Conservation (phyloP, 164 flowering plant genomes). For the Nymphaea thermarum region DNA sequence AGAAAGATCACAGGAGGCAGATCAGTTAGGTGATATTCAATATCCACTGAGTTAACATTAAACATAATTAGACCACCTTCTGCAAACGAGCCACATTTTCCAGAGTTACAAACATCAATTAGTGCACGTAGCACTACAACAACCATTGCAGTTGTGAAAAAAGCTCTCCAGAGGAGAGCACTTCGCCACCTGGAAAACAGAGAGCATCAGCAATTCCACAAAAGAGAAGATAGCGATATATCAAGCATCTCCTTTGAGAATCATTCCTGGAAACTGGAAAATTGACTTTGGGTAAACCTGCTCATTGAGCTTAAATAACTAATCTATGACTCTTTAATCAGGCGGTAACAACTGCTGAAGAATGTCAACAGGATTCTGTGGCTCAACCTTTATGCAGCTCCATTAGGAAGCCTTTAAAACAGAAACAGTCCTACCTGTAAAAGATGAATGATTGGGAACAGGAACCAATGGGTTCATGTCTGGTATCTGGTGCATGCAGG, state of each 20-base stretch:
- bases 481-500: too few relatives aligned
- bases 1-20: slow-evolving; percentile 71
- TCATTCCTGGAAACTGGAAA: background rate
- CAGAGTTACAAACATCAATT: slow-evolving; percentile 61
- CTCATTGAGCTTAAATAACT: background rate
- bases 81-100: slow-evolving; percentile 87
- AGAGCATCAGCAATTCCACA: background rate
- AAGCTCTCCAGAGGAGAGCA: slow-evolving; percentile 87
- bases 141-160: slow-evolving; percentile 75
- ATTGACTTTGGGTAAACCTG: background rate
- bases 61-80: slow-evolving; percentile 94
- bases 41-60: slow-evolving; percentile 49
- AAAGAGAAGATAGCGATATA: background rate
- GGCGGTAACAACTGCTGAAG: too few relatives aligned
- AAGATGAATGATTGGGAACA: too few relatives aligned
- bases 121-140: slow-evolving; percentile 69
- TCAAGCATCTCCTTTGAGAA: background rate
- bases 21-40: slow-evolving; percentile 59
- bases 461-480: too few relatives aligned
- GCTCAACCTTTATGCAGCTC: too few relatives aligned
- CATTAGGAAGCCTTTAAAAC: too few relatives aligned
- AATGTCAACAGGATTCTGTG: too few relatives aligned
- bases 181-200: slow-evolving; percentile 77
- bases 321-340: too few relatives aligned
- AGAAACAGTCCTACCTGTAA: too few relatives aligned